Base-by-base conservation (phyloP, 129 eudicot species). In the Flaveria ramosissima region DNA sequence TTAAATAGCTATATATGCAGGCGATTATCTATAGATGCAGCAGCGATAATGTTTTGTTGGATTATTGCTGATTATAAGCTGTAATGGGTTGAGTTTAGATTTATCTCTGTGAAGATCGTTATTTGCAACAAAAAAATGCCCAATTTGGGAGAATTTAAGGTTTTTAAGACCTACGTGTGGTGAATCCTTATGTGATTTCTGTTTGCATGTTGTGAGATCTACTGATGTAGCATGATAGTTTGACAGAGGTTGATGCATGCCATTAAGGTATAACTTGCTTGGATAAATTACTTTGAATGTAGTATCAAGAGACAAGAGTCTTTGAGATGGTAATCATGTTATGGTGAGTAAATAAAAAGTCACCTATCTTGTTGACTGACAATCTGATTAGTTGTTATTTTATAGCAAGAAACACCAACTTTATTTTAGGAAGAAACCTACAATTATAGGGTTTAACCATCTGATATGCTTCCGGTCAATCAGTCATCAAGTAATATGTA, bases 131-230 rank as follows among this genome's bases (percentile, higher is more conserved):
- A 61, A 69, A 45, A 4, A 27, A 3, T 27, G 12, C 55, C 26
- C 42, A 50, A 71, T 79, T 62, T 59, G 17, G 45, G 63, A 45
- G 6, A 66, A 45, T 46, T 27, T n/a, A 41, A 30, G 26, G 26
- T 43, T 30, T n/a, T n/a, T n/a, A n/a, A n/a, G n/a, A 36, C 19
- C 24, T 50, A 52, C 6, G 55, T 32, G 45, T 36, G 1, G 52
- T 63, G 67, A 41, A 41, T 53, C 12, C 10, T 46, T 7, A 9
- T 46, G 27, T 6, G 14, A 10, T 63, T 17, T 70, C 21, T 61
- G 16, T 59, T 11, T 19, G 61, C 64, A 1, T 47, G 26, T 72
- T 30, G 12, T 74, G 70, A 30, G 16, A 42, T 15, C 32, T 30
- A 30, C 0, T 30, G 36, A 30, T 30, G 0, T 74, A 60, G 59